Evolutionary conservation across 768 basidiomycete genomes (phyloP).

Genomic region (Phanerodontia chrysosporium): DNA sequence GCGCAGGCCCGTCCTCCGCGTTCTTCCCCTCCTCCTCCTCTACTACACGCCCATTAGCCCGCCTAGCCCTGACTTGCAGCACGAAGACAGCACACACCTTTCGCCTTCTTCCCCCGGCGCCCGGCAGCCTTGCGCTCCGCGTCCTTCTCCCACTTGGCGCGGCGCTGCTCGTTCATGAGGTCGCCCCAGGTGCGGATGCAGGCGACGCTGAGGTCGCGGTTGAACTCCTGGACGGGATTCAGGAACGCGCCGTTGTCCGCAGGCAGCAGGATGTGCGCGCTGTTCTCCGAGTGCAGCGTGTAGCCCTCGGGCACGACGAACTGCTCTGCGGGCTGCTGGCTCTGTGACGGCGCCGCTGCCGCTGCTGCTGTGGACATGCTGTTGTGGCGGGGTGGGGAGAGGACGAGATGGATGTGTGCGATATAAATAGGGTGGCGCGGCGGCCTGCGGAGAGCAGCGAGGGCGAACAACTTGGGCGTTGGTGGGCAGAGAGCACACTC

Average conservation of each 20-base stretch:
- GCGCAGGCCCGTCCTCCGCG: neutral
- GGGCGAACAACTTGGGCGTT: neutral
- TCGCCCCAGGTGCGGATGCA: constrained; percentile 90
- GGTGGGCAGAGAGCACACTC: neutral
- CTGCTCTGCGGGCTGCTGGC: too few species aligned
- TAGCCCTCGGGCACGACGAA: constrained; percentile 66
- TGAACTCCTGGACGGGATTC: constrained; percentile 98
- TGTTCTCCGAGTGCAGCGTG: constrained; percentile 78
- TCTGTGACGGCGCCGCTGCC: too few species aligned
- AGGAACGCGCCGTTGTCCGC: constrained; percentile 82
- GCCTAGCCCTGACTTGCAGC: neutral
- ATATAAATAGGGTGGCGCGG: neutral
- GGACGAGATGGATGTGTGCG: neutral
- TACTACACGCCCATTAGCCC: neutral
- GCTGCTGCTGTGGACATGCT: too few species aligned
- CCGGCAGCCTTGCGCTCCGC: constrained; percentile 45
- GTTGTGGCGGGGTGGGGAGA: neutral
- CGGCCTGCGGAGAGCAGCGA: neutral
- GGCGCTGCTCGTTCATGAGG: constrained; percentile 56
- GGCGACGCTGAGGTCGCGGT: constrained; percentile 89
- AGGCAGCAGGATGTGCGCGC: constrained; percentile 73
- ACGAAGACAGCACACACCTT: neutral
- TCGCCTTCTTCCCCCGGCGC: constrained; percentile 29
- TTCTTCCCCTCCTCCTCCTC: neutral
- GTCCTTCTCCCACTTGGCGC: constrained; percentile 51